A percentile compares a stretch with the other conserved stretches of the same genome.
Evolutionary conservation across 106 monocot genomes (phyloP).

Genomic region (Dendrobium huoshanense): DNA sequence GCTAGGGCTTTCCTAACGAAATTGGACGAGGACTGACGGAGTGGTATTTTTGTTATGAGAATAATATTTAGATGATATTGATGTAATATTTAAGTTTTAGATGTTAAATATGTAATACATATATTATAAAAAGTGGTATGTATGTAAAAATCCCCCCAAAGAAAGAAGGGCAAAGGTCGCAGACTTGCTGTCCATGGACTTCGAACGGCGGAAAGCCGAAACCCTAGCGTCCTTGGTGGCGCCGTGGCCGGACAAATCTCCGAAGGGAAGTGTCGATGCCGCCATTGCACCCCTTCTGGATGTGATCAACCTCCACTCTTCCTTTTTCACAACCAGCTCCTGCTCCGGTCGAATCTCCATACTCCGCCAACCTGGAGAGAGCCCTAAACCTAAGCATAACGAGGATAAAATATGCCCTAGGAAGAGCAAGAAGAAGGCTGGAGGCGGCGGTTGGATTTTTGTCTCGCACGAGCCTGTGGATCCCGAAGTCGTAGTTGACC

Average conservation of each 20-base stretch:
- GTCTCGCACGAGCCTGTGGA: constrained; percentile 70
- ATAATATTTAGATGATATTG: no score
- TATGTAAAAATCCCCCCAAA: no score
- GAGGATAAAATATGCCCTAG: neutral
- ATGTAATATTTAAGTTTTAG: no score
- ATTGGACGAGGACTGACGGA: no score
- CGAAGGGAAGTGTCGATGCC: constrained; percentile 70
- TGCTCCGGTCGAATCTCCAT: constrained; percentile 95
- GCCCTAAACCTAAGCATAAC: neutral
- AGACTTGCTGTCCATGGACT: constrained; percentile 33
- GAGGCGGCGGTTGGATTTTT: constrained; percentile 75
- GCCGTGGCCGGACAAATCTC: constrained; percentile 69
- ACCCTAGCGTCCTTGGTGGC: constrained; percentile 50
- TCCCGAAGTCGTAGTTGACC: constrained; percentile 31
- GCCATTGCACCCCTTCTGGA: constrained; percentile 65
- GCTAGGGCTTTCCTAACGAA: no score
- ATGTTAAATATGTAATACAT: no score
- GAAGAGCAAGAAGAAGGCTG: constrained; percentile 73
- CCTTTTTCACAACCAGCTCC: constrained; percentile 91
- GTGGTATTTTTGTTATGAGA: no score
- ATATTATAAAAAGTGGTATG: no score
- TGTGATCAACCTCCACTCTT: constrained; percentile 53
- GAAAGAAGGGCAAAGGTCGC: neutral
- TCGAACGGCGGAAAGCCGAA: constrained; percentile 54
- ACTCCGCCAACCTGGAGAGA: constrained; percentile 32